Percentiles rank a stretch among this genome's conserved stretches.
Conservation (phyloP, 2,329 filamentous ascomycete genomes). For the Pseudocercospora eumusae region DNA sequence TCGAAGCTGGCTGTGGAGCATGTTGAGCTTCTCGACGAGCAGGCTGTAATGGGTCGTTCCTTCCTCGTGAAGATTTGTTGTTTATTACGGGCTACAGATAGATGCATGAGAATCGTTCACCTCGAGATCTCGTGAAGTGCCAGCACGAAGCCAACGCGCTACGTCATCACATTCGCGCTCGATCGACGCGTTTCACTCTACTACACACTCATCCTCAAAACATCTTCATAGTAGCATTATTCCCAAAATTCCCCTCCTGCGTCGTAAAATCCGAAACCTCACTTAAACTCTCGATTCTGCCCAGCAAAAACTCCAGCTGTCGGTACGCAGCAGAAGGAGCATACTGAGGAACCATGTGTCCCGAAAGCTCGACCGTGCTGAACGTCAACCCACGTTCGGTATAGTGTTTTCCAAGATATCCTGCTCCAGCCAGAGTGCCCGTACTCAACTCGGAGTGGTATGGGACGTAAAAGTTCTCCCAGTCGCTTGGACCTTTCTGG, state of each 20-base stretch:
- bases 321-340: slow-evolving; percentile 63
- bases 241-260: slow-evolving; percentile 38
- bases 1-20: neutral
- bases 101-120: too few relatives aligned
- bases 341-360: slow-evolving; percentile 70
- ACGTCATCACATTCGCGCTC: slow-evolving; percentile 1
- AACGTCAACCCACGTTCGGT: slow-evolving; percentile 77
- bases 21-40: neutral
- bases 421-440: slow-evolving; percentile 59
- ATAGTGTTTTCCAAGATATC: slow-evolving; percentile 68
- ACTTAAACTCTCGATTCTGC: slow-evolving; percentile 62
- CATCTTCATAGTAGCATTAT: slow-evolving; percentile 30
- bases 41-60: neutral
- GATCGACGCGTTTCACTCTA: neutral
- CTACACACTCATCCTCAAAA: slow-evolving; percentile 12
- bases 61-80: neutral
- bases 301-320: slow-evolving; percentile 74
- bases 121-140: neutral
- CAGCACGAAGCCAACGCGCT: neutral
- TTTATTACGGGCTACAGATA: neutral
- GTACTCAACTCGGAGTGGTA: slow-evolving; percentile 55
- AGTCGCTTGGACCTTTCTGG: slow-evolving; percentile 54
- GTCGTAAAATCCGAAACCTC: slow-evolving; percentile 42
- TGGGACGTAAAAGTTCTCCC: slow-evolving; percentile 68
- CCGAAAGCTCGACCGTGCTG: slow-evolving; percentile 56